Conservation (phyloP, 73 alveolate genomes). For the Blepharisma stoltei region DNA sequence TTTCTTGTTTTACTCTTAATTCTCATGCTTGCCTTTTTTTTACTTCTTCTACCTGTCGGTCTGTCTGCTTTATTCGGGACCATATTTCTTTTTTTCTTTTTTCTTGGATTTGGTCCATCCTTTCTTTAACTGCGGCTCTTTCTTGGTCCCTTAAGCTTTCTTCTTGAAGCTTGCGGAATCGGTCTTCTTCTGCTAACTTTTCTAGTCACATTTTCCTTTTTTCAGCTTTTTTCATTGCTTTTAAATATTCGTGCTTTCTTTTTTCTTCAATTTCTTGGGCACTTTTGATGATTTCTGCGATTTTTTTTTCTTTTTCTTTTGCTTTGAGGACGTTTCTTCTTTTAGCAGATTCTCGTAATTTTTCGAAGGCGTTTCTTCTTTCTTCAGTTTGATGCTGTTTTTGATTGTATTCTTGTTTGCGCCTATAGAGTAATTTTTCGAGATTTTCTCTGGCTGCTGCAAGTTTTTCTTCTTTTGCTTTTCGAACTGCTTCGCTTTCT, state of each 20-base stretch:
- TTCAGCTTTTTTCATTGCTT: not conserved
- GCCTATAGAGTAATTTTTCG: not conserved
- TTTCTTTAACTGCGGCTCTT: not conserved
- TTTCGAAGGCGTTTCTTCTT: not conserved
- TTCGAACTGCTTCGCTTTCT: not conserved
- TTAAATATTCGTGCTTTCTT: not conserved
- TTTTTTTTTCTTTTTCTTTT: not conserved
- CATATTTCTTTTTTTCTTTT: not conserved
- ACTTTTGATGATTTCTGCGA: not conserved
- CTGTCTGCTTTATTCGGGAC: not conserved
- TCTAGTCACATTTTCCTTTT: not conserved
- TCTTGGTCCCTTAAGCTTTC: not conserved
- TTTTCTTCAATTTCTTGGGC: not conserved
- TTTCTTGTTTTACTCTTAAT: not conserved
- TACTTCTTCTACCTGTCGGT: not conserved
- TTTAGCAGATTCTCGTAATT: not conserved
- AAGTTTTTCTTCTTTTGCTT: not conserved
- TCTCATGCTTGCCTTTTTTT: not conserved
- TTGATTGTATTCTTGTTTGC: not conserved
- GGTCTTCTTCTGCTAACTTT: not conserved
- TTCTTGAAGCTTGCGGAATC: not conserved
- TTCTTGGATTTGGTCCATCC: not conserved
- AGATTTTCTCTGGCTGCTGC: conserved; percentile 7
- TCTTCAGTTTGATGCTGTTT: not conserved
- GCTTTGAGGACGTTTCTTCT: not conserved